Percentiles rank a stretch among this genome's conserved stretches.
Conservation (phyloP, 2,329 filamentous ascomycete genomes). For the Alternaria gansuensis region DNA sequence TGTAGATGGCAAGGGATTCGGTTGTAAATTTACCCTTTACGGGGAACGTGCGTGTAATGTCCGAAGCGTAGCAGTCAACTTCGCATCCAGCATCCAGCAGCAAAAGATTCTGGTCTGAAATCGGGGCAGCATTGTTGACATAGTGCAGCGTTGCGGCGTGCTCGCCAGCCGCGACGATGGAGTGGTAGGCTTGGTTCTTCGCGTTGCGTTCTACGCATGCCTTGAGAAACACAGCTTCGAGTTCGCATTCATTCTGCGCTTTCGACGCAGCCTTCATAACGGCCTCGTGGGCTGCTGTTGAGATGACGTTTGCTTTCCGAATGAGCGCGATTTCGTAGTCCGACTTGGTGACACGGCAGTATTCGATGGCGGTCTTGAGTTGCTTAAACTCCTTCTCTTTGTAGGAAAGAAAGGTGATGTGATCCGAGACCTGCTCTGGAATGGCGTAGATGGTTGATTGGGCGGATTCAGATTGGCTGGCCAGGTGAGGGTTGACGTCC, state of each 20-base stretch:
- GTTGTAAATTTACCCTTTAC: constrained; percentile 66
- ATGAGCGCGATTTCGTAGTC: constrained; percentile 86
- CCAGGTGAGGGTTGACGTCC: constrained; percentile 78
- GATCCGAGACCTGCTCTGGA: constrained; percentile 75
- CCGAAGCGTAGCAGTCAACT: constrained; percentile 61
- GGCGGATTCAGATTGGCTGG: constrained; percentile 60
- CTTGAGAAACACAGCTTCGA: constrained; percentile 82
- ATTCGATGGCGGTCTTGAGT: constrained; percentile 74
- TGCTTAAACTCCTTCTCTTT: constrained; percentile 67
- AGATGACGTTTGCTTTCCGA: constrained; percentile 80
- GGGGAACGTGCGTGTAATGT: constrained; percentile 87
- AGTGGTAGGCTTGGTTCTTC: constrained; percentile 85
- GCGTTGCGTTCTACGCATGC: constrained; percentile 77
- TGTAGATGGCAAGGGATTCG: constrained; percentile 68
- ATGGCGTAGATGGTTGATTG: constrained; percentile 75
- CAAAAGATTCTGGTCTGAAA: constrained; percentile 74
- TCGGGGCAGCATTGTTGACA: constrained; percentile 61
- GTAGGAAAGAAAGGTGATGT: constrained; percentile 76
- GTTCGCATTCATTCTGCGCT: constrained; percentile 79
- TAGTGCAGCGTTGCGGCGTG: constrained; percentile 90
- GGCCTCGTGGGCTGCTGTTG: constrained; percentile 76
- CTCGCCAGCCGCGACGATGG: constrained; percentile 82
- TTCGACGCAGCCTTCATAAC: constrained; percentile 70
- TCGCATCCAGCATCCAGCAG: constrained; percentile 81
- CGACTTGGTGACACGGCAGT: constrained; percentile 82